Base-by-base conservation (phyloP, 1,284 basidiomycete species). In the Naganishia albida region DNA sequence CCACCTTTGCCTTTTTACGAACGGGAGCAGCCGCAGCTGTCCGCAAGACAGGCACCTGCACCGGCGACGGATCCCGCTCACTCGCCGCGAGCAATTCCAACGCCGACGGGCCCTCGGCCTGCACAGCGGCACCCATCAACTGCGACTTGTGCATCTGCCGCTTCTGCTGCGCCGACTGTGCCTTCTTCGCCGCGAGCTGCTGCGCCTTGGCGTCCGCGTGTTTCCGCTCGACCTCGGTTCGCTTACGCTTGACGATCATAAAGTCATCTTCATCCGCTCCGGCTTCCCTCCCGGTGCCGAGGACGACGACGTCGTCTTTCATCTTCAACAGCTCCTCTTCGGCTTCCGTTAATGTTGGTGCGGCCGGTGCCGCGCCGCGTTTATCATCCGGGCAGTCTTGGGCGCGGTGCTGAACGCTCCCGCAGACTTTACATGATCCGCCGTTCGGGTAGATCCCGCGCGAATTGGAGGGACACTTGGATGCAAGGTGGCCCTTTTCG, bases 221-320 rank as follows among this genome's bases (percentile, higher is more conserved):
- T 43, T 85, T 84, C 48, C 78, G 80, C 49, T 88, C 86, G 1
- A 90, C 80, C 67, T 87, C 84, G 8, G 77, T 80, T 56, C 81
- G 84, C 68, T 81, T 83, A 49, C 90, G 83, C 71, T 87, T 87
- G 73, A 91, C 83, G 7, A 82, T 83, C 77, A 93, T 92, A 79
- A 94, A 95, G 74, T 95, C 92, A 74, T 95, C 93, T 78, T 96
- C 93, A 74, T 95, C 93, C 1, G 92, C 88, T 13, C 91, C 91
- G 0, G 84, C 85, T 1, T 70, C 70, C 4, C 38, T 57, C 0
- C 75, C 75, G 6, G 67, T 69, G 0, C 75, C 74, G 43, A 72
- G 62, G 0, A 72, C 70, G 18, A 46, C 56, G 60, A 66, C 68
- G 84, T 84, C 2, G 82, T 83, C 34, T 84, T 86, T 3, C 54